A percentile compares a stretch with the other conserved stretches of the same genome.
These are phyloP conservation scores for Yarrowia osloensis DNA, from an alignment of 805 yeast species.

Conservation along the genomic window DNA sequence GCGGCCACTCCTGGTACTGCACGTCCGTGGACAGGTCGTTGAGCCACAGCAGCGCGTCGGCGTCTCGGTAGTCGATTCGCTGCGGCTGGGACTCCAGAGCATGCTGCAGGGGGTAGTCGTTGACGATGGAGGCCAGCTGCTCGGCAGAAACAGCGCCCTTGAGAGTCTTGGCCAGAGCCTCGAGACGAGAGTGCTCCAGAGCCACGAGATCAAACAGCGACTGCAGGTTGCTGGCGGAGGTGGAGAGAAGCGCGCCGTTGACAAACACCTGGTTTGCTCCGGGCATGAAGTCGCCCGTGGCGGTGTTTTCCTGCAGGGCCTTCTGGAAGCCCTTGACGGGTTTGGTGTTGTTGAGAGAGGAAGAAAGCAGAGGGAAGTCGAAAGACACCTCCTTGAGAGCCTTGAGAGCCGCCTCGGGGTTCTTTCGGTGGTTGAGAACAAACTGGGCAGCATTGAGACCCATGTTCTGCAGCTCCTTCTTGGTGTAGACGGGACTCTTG, in stretches of 20 bases:
- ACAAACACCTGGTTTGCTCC: slow-evolving; percentile 51
- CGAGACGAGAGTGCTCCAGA: slow-evolving; percentile 41
- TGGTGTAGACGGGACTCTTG: slow-evolving; percentile 4
- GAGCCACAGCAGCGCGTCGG: slow-evolving; percentile 52
- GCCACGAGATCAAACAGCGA: slow-evolving; percentile 45
- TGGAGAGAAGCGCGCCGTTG: slow-evolving; percentile 66
- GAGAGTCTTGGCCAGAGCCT: not conserved
- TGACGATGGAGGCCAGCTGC: slow-evolving; percentile 1
- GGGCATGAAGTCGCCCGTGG: slow-evolving; percentile 32
- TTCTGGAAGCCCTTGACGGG: not conserved
- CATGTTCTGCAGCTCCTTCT: slow-evolving; percentile 38
- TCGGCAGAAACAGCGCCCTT: not conserved
- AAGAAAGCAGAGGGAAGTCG: slow-evolving; percentile 59
- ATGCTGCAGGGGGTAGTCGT: slow-evolving; percentile 13
- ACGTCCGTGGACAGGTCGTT: slow-evolving; percentile 73
- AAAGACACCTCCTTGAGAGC: slow-evolving; percentile 47
- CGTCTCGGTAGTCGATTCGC: slow-evolving; percentile 26
- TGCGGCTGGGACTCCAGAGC: slow-evolving; percentile 9
- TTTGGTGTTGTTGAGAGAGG: slow-evolving; percentile 43
- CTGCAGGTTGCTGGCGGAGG: slow-evolving; percentile 43
- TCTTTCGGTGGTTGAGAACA: slow-evolving; percentile 38
- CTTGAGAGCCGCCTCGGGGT: slow-evolving; percentile 42
- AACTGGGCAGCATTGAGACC: slow-evolving; percentile 42
- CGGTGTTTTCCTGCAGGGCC: slow-evolving; percentile 35
- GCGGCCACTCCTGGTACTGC: slow-evolving; percentile 52